Base-by-base conservation (phyloP, 306 rosid species). In the Pterocarpus santalinus region DNA sequence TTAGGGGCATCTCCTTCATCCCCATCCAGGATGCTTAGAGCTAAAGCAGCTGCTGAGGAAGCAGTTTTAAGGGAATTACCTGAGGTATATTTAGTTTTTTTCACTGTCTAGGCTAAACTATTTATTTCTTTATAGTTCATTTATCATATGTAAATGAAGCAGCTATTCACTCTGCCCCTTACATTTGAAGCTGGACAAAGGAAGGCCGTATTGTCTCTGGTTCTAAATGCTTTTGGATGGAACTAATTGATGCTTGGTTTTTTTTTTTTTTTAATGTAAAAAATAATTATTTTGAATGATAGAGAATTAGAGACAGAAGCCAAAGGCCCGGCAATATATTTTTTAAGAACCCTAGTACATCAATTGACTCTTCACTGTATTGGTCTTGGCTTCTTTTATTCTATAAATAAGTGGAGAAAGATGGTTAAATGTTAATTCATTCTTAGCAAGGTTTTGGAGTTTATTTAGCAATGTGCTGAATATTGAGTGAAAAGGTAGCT, bases 21-120 rank as follows among this genome's bases (percentile, higher is more conserved):
- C 43, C 88, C 91, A 32, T 95, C 99, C 64, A 95, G 92, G 87
- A 62, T 88, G 83, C 91, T 89, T 36, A 95, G 88, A 85, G 86
- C 96, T 62, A 95, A 95, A 85, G 97, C 99, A 81, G 93, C 97
- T 72, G 97, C 88, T 5, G 99, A 95, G 87, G 92, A 92, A 87
- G 87, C 92, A 22, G 76, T 95, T 79, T 84, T 95, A 81, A 84
- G 91, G 80, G 97, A 91, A 85, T 46, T 95, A 44, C 97, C 99
- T 0, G 99, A 93, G 96, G 99, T 95, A 86, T 52, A 72, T 62
- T 46, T 77, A 4, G 43, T 78, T 77, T 41, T 53, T 65, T 46
- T 43, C 9, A 38, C 77, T 66, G 12, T 56, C 43, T 57, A 22
- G 68, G 71, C 73, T 71, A 41, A 53, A 69, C 49, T 58, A 22